A percentile compares a stretch with the other conserved stretches of the same genome.
These are phyloP conservation scores for Lepidium sativum DNA, from an alignment of 345 rosid species.

Conservation along the genomic window DNA sequence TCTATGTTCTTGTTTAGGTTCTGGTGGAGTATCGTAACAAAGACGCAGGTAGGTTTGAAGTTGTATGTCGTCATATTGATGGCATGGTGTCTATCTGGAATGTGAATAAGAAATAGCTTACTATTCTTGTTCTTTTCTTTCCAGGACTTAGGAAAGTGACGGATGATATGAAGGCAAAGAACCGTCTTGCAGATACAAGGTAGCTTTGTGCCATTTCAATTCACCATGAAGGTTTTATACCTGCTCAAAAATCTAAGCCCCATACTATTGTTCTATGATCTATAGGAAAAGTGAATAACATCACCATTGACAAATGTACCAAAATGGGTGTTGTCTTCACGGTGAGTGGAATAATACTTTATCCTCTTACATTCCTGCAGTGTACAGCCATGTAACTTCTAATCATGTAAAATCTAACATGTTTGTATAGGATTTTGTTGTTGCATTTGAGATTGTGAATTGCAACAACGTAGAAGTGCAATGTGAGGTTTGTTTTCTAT, in stretches of 20 bases:
- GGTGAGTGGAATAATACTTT: constrained; percentile 39
- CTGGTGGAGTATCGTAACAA: constrained; percentile 78
- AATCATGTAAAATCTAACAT: neutral
- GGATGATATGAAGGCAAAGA: constrained; percentile 90
- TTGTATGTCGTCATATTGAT: neutral
- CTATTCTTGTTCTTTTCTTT: constrained; percentile 7
- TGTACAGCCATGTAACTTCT: neutral
- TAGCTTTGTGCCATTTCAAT: constrained; percentile 10
- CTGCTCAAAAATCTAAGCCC: constrained; percentile 2
- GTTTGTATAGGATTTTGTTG: constrained; percentile 78
- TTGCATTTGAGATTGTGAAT: constrained; percentile 96
- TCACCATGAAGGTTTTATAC: constrained; percentile 1
- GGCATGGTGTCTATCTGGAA: neutral
- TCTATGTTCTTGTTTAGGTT: constrained; percentile 39
- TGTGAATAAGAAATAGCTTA: neutral
- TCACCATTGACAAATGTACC: constrained; percentile 89
- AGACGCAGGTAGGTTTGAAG: constrained; percentile 54
- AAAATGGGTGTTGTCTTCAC: constrained; percentile 84
- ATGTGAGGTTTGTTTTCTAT: constrained; percentile 65
- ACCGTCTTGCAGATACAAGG: constrained; percentile 90
- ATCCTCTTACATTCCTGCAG: neutral
- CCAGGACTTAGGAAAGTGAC: constrained; percentile 87
- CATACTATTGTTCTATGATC: constrained; percentile 15
- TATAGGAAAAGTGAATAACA: constrained; percentile 95
- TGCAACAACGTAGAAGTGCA: constrained; percentile 93